phyloP scores from a whole-genome alignment of 1,284 basidiomycete genomes.

The Tremellales sp. region DNA sequence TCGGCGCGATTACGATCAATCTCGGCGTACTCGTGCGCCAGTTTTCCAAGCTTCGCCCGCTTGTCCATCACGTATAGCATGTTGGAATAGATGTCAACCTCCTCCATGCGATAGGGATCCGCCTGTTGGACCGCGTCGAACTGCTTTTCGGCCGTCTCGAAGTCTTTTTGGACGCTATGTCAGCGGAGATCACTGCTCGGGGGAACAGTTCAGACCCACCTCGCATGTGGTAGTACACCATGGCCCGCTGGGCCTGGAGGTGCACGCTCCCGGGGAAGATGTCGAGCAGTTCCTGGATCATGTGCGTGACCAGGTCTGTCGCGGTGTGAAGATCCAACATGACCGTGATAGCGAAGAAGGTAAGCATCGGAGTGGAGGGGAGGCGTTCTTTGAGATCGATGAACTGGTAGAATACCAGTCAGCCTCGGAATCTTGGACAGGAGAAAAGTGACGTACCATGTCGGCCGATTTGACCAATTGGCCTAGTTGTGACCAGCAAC shows the following conservation, averaged over 20 bases:
- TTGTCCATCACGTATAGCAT: slow-evolving; percentile 95
- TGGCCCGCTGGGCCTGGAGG: slow-evolving; percentile 78
- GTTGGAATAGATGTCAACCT: slow-evolving; percentile 95
- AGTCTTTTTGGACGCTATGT: slow-evolving; percentile 57
- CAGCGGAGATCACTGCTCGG: slow-evolving; percentile 3
- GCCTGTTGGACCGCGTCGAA: slow-evolving; percentile 74
- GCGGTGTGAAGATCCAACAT: slow-evolving; percentile 85
- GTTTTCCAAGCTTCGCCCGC: slow-evolving; percentile 76
- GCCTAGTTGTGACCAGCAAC: slow-evolving; percentile 77
- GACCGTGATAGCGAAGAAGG: slow-evolving; percentile 82
- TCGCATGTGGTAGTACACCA: slow-evolving; percentile 83
- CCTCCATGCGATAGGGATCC: slow-evolving; percentile 89
- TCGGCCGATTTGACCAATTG: slow-evolving; percentile 81
- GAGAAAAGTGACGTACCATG: slow-evolving; percentile 58
- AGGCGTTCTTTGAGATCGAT: slow-evolving; percentile 46
- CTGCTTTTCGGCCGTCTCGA: slow-evolving; percentile 72
- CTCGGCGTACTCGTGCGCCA: slow-evolving; percentile 86
- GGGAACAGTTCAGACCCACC: slow-evolving; percentile 54
- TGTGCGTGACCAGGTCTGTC: slow-evolving; percentile 66
- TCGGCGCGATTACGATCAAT: slow-evolving; percentile 88
- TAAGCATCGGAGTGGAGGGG: slow-evolving; percentile 42
- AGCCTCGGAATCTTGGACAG: not conserved
- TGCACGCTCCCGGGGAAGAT: slow-evolving; percentile 81
- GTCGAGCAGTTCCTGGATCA: slow-evolving; percentile 74
- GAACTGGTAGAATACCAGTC: slow-evolving; percentile 26